Percentiles rank a stretch among this genome's conserved stretches.
These are phyloP conservation scores for Termitomyces sp. DNA, from an alignment of 768 basidiomycete genomes.

Conservation along the genomic window DNA sequence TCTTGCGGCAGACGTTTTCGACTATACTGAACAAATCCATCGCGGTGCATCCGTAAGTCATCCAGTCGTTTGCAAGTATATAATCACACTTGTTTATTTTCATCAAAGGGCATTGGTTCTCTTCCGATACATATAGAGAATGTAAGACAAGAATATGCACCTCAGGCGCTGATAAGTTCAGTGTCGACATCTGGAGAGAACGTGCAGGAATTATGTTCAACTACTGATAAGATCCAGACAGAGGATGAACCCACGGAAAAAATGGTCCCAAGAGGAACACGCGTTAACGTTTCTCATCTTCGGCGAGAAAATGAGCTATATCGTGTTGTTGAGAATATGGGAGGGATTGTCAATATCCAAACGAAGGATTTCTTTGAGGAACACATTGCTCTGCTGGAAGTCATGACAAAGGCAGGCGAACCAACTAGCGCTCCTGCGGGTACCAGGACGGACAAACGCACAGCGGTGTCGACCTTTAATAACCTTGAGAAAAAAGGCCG, in stretches of 20 bases:
- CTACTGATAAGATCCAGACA: neutral
- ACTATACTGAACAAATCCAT: neutral
- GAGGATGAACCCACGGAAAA: neutral
- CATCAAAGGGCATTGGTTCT: neutral
- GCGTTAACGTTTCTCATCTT: slow-evolving; percentile 69
- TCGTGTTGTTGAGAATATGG: slow-evolving; percentile 55
- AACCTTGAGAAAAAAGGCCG: slow-evolving; percentile 59
- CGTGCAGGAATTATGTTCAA: neutral
- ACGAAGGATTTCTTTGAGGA: slow-evolving; percentile 66
- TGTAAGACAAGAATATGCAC: neutral
- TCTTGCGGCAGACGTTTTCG: slow-evolving; percentile 7
- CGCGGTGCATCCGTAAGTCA: neutral
- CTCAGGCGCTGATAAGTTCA: neutral
- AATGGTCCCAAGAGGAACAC: slow-evolving; percentile 17
- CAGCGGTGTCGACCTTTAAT: slow-evolving; percentile 53
- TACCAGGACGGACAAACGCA: slow-evolving; percentile 68
- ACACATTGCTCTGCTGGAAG: slow-evolving; percentile 57
- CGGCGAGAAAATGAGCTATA: slow-evolving; percentile 78
- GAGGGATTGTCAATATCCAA: slow-evolving; percentile 62
- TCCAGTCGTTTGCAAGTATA: neutral
- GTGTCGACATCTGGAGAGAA: neutral
- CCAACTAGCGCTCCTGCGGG: slow-evolving; percentile 65
- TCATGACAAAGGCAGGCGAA: slow-evolving; percentile 53
- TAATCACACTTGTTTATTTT: neutral
- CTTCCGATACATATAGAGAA: neutral